Evolutionary conservation across 495 filamentous ascomycete species (phyloP).

Genomic region (Alectoria sarmentosa): DNA sequence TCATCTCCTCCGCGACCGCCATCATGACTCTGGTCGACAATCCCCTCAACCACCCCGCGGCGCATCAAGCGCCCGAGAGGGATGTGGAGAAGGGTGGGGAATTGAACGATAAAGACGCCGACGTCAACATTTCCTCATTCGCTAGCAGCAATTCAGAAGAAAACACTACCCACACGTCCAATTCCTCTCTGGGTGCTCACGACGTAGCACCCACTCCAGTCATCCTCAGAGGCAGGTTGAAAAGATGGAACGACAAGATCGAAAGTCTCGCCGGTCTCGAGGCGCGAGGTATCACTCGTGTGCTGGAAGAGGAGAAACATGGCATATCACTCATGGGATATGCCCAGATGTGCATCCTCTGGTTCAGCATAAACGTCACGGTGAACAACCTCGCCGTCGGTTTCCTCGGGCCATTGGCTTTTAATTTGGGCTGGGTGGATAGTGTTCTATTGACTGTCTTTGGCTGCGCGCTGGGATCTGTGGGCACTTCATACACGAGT

Average conservation of each 20-base stretch:
- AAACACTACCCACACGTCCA: neutral
- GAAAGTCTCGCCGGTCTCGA: conserved; percentile 50
- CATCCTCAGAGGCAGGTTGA: conserved; percentile 11
- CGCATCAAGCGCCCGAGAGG: conserved; percentile 7
- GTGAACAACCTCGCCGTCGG: conserved; percentile 70
- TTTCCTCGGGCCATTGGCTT: conserved; percentile 58
- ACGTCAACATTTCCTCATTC: conserved; percentile 7
- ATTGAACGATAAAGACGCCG: conserved; percentile 3
- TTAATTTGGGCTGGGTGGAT: conserved; percentile 59
- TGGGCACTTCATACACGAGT: conserved; percentile 58
- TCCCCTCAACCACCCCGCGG: neutral
- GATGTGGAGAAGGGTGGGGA: conserved; percentile 18
- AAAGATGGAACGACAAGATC: conserved; percentile 28
- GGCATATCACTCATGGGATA: conserved; percentile 32
- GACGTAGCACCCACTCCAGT: conserved; percentile 27
- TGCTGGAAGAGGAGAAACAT: conserved; percentile 48
- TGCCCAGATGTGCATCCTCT: conserved; percentile 59
- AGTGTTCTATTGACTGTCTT: conserved; percentile 54
- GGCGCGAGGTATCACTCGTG: conserved; percentile 59
- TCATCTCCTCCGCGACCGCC: neutral
- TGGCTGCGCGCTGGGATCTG: conserved; percentile 50
- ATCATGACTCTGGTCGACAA: neutral
- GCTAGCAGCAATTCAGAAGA: neutral
- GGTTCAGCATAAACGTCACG: conserved; percentile 68
- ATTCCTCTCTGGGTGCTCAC: neutral